Evolutionary conservation across 495 filamentous ascomycete genomes (phyloP).

Genomic region (Clohesyomyces aquaticus): DNA sequence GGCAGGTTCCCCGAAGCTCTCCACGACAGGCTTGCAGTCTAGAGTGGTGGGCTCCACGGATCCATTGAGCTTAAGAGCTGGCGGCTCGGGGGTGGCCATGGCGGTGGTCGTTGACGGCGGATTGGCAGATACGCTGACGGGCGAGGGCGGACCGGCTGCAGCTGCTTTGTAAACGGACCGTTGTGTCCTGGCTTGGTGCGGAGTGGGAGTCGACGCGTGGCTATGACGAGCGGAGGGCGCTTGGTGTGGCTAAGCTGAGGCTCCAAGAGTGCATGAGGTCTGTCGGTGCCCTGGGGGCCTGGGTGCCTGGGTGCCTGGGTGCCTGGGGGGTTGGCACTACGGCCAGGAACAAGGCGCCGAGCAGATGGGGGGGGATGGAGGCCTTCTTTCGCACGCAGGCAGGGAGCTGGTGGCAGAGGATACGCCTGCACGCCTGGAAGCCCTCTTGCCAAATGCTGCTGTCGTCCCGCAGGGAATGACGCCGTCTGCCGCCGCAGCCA

Average conservation of each 20-base stretch:
- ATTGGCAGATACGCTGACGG: background rate
- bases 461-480: background rate
- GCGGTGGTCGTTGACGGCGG: background rate
- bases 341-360: too few species aligned
- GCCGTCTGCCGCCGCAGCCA: conserved; percentile 3
- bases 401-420: background rate
- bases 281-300: too few species aligned
- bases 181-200: background rate
- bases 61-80: conserved; percentile 35
- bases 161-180: conserved; percentile 10
- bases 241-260: conserved; percentile 4
- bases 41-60: conserved; percentile 33
- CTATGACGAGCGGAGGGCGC: conserved; percentile 19
- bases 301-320: too few species aligned
- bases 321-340: too few species aligned
- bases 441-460: too few species aligned
- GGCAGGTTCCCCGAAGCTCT: conserved; percentile 26
- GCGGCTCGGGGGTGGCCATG: conserved; percentile 25
- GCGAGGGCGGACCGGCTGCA: background rate
- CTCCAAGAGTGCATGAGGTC: conserved; percentile 5
- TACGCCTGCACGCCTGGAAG: too few species aligned
- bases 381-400: background rate
- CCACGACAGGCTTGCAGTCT: conserved; percentile 21
- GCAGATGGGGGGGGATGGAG: too few species aligned
- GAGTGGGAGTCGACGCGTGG: conserved; percentile 17